Base-by-base conservation (phyloP, 2,329 filamentous ascomycete species). In the Calonectria honghensis region DNA sequence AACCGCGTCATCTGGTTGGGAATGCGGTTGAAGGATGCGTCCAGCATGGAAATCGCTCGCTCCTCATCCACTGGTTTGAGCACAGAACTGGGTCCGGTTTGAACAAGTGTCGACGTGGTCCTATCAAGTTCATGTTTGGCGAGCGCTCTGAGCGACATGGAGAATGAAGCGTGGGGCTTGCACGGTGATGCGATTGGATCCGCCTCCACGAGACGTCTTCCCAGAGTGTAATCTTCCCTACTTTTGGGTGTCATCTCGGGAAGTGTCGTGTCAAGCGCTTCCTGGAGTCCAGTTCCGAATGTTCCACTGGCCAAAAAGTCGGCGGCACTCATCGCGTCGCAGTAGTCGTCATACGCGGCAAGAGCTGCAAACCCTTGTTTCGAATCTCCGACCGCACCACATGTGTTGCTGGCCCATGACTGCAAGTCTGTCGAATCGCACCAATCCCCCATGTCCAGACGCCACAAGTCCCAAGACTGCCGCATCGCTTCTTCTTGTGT, bases 401-500 rank as follows among this genome's bases (percentile, higher is more conserved):
- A 75, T 4, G 85, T 63, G 31, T 78, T 77, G 2, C 82, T 70
- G 7, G 86, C 84, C 85, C 88, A 89, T 1, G 81, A 77, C 1
- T 79, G 69, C 68, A 90, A 76, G 54, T 86, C 83, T 31, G 85
- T 76, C 29, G 83, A 85, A 64, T 85, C 84, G 79, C 88, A 86
- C 86, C 91, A 93, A 73, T 93, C 89, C 20, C 90, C 89, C 29
- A 93, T 82, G 79, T 93, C 92, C 37, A 96, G 83, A 27, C 87
- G 85, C 93, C 95, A 96, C 75, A 91, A 90, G 45, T 92, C 87
- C 89, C 93, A 94, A 1, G 89, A 85, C 83, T 96, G 92, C 54
- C 89, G 88, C 75, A 94, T 84, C 3, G 93, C 84, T 78, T 95
- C 93, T 65, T 93, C 90, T 74, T 94, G 90, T 16, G 87, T 86